Conservation (phyloP, 345 rosid genomes). For the Pistacia integerrima region DNA sequence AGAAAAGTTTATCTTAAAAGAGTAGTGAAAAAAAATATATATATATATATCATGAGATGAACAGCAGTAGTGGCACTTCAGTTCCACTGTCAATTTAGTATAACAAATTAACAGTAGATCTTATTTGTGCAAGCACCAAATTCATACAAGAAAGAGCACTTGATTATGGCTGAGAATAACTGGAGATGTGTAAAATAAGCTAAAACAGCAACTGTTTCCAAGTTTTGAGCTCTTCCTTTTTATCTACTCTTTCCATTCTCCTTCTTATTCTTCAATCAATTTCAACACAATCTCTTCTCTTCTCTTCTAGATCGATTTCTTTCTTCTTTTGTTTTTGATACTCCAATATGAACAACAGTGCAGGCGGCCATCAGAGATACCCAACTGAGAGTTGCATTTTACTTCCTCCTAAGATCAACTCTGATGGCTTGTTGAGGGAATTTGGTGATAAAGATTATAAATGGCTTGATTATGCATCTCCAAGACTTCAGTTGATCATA, state of each 20-base stretch:
- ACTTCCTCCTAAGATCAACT: not conserved
- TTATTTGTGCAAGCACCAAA: not conserved
- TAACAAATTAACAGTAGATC: not conserved
- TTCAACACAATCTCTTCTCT: too few species aligned
- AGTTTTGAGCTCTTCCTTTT: not conserved
- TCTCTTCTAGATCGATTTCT: too few species aligned
- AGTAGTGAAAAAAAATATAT: too few species aligned
- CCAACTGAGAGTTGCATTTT: not conserved
- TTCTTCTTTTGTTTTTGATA: not conserved
- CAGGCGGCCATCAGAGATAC: not conserved
- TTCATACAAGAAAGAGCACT: not conserved
- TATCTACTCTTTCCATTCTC: too few species aligned
- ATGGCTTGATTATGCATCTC: conserved; percentile 11
- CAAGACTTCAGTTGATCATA: conserved; percentile 23
- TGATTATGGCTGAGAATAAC: not conserved
- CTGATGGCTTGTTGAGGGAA: not conserved
- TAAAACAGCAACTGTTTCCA: not conserved
- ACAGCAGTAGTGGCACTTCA: too few species aligned
- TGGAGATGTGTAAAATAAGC: too few species aligned
- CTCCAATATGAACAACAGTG: too few species aligned
- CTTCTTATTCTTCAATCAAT: not conserved
- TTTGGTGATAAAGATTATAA: not conserved
- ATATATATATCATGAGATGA: too few species aligned
- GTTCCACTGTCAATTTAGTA: not conserved
- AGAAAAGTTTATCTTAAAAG: too few species aligned